These are phyloP conservation scores for Tylopilus sp. DNA, from an alignment of 1,284 basidiomycete genomes.

Conservation along the genomic window DNA sequence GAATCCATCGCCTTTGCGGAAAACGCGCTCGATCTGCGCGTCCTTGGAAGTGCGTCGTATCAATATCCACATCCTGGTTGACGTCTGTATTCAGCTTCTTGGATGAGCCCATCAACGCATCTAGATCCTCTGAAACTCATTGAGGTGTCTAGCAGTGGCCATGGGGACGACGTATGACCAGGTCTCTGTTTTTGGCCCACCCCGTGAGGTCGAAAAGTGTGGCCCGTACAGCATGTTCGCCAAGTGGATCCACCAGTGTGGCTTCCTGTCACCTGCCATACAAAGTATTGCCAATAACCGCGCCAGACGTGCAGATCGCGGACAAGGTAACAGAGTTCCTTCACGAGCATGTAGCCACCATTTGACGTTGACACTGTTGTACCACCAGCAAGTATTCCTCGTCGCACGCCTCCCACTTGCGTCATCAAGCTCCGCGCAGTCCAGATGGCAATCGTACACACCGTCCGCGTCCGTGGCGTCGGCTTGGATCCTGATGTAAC, in stretches of 20 bases:
- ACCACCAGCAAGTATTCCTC: constrained; percentile 81
- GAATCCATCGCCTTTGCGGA: constrained; percentile 91
- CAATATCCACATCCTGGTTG: not conserved
- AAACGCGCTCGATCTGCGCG: constrained; percentile 84
- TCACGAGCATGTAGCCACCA: constrained; percentile 97
- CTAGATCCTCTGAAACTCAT: constrained; percentile 7
- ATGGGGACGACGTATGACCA: constrained; percentile 99
- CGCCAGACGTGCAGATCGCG: constrained; percentile 53
- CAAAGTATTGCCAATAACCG: too few relatives aligned
- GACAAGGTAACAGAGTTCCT: constrained; percentile 98
- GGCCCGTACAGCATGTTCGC: constrained; percentile 98
- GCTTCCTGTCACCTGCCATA: constrained; percentile 82
- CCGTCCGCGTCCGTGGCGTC: not conserved
- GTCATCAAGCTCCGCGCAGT: constrained; percentile 70
- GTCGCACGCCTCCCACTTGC: not conserved
- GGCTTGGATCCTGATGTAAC: not conserved
- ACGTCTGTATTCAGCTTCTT: constrained; percentile 75
- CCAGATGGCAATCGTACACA: constrained; percentile 94
- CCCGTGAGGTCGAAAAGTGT: constrained; percentile 97
- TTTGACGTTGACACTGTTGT: constrained; percentile 96
- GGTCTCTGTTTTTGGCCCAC: constrained; percentile 91
- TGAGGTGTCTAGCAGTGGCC: constrained; percentile 67
- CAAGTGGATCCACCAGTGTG: constrained; percentile 95
- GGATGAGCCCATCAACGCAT: constrained; percentile 57
- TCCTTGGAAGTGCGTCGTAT: constrained; percentile 71